phyloP scores from a whole-genome alignment of 495 filamentous ascomycete species.

The Bathelium albidoporum region DNA sequence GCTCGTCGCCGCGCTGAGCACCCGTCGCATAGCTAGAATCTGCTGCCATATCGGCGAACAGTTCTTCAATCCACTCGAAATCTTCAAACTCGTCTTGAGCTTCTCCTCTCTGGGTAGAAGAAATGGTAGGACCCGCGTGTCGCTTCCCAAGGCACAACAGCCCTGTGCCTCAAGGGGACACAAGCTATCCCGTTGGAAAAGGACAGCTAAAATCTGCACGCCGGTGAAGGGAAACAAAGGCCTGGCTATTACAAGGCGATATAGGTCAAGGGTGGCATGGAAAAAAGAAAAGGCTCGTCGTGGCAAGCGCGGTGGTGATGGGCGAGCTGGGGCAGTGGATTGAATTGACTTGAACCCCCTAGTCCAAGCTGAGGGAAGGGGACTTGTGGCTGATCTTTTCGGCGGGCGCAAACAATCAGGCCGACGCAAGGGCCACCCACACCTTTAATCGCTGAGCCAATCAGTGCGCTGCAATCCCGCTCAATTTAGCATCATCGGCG shows the following conservation, averaged over 20 bases:
- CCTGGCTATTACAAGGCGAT: neutral
- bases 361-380: neutral
- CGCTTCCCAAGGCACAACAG: neutral
- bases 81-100: neutral
- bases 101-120: neutral
- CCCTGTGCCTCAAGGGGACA: neutral
- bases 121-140: neutral
- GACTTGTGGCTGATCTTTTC: no score
- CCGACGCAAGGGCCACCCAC: neutral
- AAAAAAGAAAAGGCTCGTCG: neutral
- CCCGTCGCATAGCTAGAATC: neutral
- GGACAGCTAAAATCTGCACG: neutral
- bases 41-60: neutral
- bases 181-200: neutral
- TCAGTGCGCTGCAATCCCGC: neutral
- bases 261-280: neutral
- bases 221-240: neutral
- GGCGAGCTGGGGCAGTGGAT: neutral
- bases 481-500: neutral
- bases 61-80: neutral
- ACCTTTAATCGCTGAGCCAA: neutral
- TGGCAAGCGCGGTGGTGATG: neutral
- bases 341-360: neutral
- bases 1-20: conserved; percentile 37
- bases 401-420: no score